Evolutionary conservation across 345 rosid species (phyloP), one percentile per base, ranked within the genome.

Genomic region (Rhodamnia argentea): DNA sequence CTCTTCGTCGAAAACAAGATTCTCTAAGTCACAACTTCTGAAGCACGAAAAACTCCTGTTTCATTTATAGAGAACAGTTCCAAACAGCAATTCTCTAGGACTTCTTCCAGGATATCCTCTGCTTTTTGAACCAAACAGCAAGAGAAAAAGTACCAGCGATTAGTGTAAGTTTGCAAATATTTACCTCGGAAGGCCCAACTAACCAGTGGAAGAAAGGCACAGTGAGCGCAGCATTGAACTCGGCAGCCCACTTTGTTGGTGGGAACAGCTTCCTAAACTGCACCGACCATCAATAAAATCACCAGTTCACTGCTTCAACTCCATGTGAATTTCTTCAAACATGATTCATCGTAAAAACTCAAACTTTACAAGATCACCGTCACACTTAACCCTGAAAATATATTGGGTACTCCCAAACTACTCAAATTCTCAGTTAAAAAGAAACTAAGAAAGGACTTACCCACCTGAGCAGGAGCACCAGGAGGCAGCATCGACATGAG

Each of bases 151-250:
- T 14, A 29, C 75, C 37, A 42, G 52, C 10, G 16, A 54, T 5
- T 18, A 76, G 60, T 26, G 84, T 13, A 40, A 81, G 13, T 44
- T 75, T 52, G 55, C 44, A 51, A 47, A 50, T 1, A 9, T 22
- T 84, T 92, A 94, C 98, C 96, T 96, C 93, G 85, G 99, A 94
- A 74, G 99, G 99, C 53, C 99, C 99, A 85, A 95, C 99, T 59
- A 97, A 87, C 99, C 99, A 97, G 62, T 94, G 95, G 90, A 96
- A 96, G 93, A 96, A 96, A 82, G 99, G 99, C 82, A 96, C 99
- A 0, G 99, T 97, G 60, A 97, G 91, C 85, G 94, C 94, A 62
- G 99, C 99, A 88, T 96, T 96, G 91, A 97, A 97, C 91, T 97
- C 99, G 24, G 93, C 98, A 13, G 99, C 98, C 99, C 99, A 97